Evolutionary conservation across 2,329 filamentous ascomycete species (phyloP), one percentile per base, ranked within the genome.

Genomic region (Xylaria sp.): DNA sequence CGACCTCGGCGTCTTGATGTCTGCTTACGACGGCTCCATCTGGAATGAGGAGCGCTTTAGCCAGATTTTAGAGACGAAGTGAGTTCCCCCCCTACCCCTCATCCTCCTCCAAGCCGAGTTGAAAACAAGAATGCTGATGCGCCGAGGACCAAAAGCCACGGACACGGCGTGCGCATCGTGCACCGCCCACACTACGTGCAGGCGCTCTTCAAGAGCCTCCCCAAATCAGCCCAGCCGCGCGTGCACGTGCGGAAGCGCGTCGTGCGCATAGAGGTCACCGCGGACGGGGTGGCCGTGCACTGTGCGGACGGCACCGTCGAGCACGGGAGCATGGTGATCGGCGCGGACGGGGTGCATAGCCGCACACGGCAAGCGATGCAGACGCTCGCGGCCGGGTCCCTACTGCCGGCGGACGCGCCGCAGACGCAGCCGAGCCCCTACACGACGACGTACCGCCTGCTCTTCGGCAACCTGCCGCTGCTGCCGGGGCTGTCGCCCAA

Each of bases 291-390:
- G 1, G 64, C 65, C 1, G 76, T 81, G 3, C 64, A 68, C 33
- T 78, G 79, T 5, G 63, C 67, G 3, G 81, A 83, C 64, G 79
- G 80, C 0, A 72, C 70, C 2, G 67, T 71, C 2, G 77, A 79
- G 61, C 64, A 65, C 1, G 81, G 78, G 0, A 78, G 79, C 49
- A 73, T 84, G 13, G 67, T 83, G 5, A 72, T 83, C 25, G 81
- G 81, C 17, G 77, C 78, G 7, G 81, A 83, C 69, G 82, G 82
- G 3, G 79, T 81, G 5, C 77, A 80, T 53, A 82, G 80, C 67
- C 71, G 69, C 9, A 73, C 77, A 5, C 75, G 79, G 4, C 62
- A 71, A 39, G 71, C 75, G 47, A 79, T 81, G 73, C 72, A 74
- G 39, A 68, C 71, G n/a, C 50, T 73, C 42, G 66, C 60, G 1